Evolutionary conservation across 2,329 filamentous ascomycete genomes (phyloP).

Genomic region (Verticillium isaacii): DNA sequence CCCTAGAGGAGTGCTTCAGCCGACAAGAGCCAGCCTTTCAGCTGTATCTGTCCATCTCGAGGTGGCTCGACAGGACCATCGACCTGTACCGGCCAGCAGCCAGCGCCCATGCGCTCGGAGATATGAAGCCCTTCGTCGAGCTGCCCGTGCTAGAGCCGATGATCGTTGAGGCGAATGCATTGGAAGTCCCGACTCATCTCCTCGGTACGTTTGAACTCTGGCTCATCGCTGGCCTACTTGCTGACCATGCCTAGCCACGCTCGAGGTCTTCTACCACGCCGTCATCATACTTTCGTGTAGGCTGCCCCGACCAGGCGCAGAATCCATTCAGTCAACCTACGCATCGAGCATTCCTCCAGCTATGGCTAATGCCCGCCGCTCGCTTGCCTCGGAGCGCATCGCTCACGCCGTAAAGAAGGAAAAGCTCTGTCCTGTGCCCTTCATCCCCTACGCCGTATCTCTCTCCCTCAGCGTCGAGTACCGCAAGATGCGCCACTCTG

Average conservation of each 20-base stretch:
- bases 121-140: conserved; percentile 44
- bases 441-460: conserved; percentile 58
- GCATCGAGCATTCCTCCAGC: conserved; percentile 37
- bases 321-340: conserved; percentile 23
- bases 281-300: conserved; percentile 59
- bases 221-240: conserved; percentile 13
- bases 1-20: conserved; percentile 44
- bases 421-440: conserved; percentile 48
- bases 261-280: conserved; percentile 61
- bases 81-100: conserved; percentile 53
- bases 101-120: conserved; percentile 30
- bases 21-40: conserved; percentile 51
- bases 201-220: conserved; percentile 34
- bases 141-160: conserved; percentile 53
- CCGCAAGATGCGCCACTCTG: conserved; percentile 58
- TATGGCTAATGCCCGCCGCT: conserved; percentile 51
- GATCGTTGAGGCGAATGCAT: conserved; percentile 49
- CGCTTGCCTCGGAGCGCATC: conserved; percentile 53
- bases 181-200: conserved; percentile 41
- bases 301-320: conserved; percentile 36
- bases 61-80: conserved; percentile 54
- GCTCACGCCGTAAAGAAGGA: conserved; percentile 49
- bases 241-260: conserved; percentile 38
- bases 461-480: conserved; percentile 59
- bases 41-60: conserved; percentile 49